Evolutionary conservation across 345 rosid species (phyloP), one percentile per base, ranked within the genome.

Genomic region (Lumnitzera littorea): DNA sequence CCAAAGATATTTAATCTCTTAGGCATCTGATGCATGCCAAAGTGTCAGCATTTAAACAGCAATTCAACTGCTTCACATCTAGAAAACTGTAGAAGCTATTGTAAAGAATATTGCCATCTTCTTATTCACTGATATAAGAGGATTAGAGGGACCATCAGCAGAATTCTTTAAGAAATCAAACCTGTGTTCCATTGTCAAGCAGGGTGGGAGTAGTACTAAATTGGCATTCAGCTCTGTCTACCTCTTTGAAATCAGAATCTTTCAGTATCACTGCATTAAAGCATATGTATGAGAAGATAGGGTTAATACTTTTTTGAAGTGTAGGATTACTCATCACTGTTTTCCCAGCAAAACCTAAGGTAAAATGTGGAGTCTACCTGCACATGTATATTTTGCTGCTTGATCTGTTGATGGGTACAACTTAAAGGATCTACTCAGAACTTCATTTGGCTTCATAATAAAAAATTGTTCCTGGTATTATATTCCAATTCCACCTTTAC

Each of bases 111-210:
- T 52, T 8, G 25, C 55, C 20, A 16, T n/a, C 20, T 52, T 52
- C 13, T 52, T 2, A n/a, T 51, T 51, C 14, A 17, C 12, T n/a
- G 55, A n/a, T n/a, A 17, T 16, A 23, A 1, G 25, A 20, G 55
- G 55, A 56, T 41, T 64, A 61, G 11, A 36, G 43, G 43, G 43
- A 36, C 7, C 43, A 36, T 36, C 43, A 49, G 25, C 24, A 49
- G 20, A 58, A 49, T 23, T 64, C 31, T n/a, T 8, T 6, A 48
- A 64, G 51, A 49, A 58, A 24, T 12, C 27, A 51, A 67, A 91
- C 95, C 94, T 89, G 96, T 51, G 96, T 72, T 75, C 95, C 95
- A 81, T 87, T 92, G 66, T 90, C 89, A 47, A 85, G 72, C 65
- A 83, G 61, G 0, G 97, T 92, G 25, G 90, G 84, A 15, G 86